Evolutionary conservation across 352 stramenopile genomes (phyloP).

Genomic region (Blastocystis sp.): DNA sequence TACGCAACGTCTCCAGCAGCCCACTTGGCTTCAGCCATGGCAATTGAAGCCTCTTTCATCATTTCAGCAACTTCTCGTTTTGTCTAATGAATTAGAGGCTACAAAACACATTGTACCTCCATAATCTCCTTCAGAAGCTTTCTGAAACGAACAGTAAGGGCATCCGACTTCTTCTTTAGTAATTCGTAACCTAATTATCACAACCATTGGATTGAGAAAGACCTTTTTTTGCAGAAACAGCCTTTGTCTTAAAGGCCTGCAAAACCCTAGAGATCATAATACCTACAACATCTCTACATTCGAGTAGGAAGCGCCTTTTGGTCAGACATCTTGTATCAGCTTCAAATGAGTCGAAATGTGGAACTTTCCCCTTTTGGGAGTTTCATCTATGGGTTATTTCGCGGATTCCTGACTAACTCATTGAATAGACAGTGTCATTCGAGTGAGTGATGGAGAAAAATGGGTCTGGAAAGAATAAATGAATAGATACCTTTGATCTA

Average conservation of each 20-base stretch:
- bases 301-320: constrained; percentile 63
- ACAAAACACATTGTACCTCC: constrained; percentile 64
- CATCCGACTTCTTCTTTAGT: constrained; percentile 95
- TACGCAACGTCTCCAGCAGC: constrained; percentile 89
- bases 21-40: constrained; percentile 93
- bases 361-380: constrained; percentile 26
- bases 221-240: constrained; percentile 78
- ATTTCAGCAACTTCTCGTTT: constrained; percentile 68
- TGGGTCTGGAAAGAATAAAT: no score
- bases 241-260: constrained; percentile 76
- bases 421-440: no score
- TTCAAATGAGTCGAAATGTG: constrained; percentile 53
- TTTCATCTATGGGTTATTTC: background rate
- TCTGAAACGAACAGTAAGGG: constrained; percentile 89
- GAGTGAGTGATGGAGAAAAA: no score
- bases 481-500: no score
- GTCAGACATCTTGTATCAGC: constrained; percentile 58
- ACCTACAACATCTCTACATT: constrained; percentile 32
- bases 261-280: constrained; percentile 69
- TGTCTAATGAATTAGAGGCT: constrained; percentile 63
- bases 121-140: constrained; percentile 80
- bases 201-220: background rate
- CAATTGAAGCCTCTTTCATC: constrained; percentile 76
- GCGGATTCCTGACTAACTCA: background rate
- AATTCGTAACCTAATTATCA: constrained; percentile 73